A percentile compares a stretch with the other conserved stretches of the same genome.
Conservation (phyloP, 108 stramenopile genomes). For the Cyclotella kingstonii region DNA sequence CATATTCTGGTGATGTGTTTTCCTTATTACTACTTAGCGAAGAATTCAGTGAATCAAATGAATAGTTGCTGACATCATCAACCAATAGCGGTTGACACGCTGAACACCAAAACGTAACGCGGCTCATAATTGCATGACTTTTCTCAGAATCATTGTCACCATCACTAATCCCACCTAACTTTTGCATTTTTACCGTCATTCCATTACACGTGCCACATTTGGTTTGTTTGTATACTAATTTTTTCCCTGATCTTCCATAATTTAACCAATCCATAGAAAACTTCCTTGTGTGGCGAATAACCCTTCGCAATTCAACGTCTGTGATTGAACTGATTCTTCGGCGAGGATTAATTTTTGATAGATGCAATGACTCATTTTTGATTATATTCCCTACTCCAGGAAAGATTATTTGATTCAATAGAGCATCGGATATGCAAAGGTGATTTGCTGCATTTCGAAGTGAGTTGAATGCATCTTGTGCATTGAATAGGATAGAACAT, state of each 20-base stretch:
- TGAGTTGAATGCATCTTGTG: slow-evolving; percentile 39
- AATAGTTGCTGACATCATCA: not conserved
- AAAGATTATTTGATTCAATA: slow-evolving; percentile 56
- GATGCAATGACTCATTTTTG: slow-evolving; percentile 65
- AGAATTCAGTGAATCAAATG: not conserved
- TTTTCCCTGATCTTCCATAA: slow-evolving; percentile 46
- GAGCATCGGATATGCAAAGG: slow-evolving; percentile 56
- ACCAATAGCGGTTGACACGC: slow-evolving; percentile 43
- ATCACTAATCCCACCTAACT: slow-evolving; percentile 43
- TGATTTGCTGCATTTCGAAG: slow-evolving; percentile 18
- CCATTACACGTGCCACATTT: slow-evolving; percentile 51
- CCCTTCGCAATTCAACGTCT: slow-evolving; percentile 41
- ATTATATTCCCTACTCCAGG: slow-evolving; percentile 73
- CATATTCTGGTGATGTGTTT: slow-evolving; percentile 11
- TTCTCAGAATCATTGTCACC: slow-evolving; percentile 1
- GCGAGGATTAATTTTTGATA: slow-evolving; percentile 51
- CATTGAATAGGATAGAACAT: slow-evolving; percentile 44
- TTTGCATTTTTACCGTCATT: slow-evolving; percentile 51
- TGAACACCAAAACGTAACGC: slow-evolving; percentile 64
- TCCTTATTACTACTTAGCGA: not conserved
- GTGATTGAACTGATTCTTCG: slow-evolving; percentile 33
- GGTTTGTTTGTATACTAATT: slow-evolving; percentile 67
- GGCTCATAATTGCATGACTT: slow-evolving; percentile 34
- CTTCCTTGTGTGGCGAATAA: slow-evolving; percentile 36
- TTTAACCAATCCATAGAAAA: slow-evolving; percentile 61